Evolutionary conservation across 352 stramenopile species (phyloP).

Genomic region (Globisporangium megalacanthum): DNA sequence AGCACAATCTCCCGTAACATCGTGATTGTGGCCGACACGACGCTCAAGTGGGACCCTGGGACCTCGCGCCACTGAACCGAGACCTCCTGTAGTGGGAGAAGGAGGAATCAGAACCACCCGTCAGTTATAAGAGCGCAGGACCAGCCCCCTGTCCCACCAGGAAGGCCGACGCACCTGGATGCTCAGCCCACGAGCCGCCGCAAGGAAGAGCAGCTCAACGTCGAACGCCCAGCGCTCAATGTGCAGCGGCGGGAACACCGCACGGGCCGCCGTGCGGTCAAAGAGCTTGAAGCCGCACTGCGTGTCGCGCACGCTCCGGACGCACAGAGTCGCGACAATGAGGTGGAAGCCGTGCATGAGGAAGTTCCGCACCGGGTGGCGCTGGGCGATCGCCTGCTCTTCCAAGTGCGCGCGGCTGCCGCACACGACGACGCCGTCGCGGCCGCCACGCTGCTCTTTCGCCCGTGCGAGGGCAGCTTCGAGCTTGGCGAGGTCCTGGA

Average conservation of each 20-base stretch:
- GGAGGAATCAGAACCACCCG: slow-evolving; percentile 8
- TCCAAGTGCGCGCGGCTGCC: slow-evolving; percentile 89
- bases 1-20: slow-evolving; percentile 92
- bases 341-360: slow-evolving; percentile 93
- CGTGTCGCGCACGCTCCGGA: slow-evolving; percentile 87
- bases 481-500: slow-evolving; percentile 84
- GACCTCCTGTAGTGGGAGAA: slow-evolving; percentile 59
- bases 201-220: slow-evolving; percentile 91
- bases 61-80: slow-evolving; percentile 91
- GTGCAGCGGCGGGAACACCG: slow-evolving; percentile 90
- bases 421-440: slow-evolving; percentile 72
- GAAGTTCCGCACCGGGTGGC: slow-evolving; percentile 83
- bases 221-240: slow-evolving; percentile 94
- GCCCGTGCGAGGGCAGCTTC: slow-evolving; percentile 46
- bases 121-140: neutral
- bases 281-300: slow-evolving; percentile 96
- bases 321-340: slow-evolving; percentile 84
- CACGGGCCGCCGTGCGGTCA: slow-evolving; percentile 68
- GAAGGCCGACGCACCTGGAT: slow-evolving; percentile 42
- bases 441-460: slow-evolving; percentile 3
- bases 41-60: slow-evolving; percentile 87
- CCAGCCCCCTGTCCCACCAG: neutral
- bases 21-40: slow-evolving; percentile 83
- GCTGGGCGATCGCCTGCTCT: slow-evolving; percentile 78
- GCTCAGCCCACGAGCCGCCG: slow-evolving; percentile 39